These are phyloP conservation scores for Uromyces viciae-fabae DNA, from an alignment of 1,284 basidiomycete genomes.

Conservation along the genomic window DNA sequence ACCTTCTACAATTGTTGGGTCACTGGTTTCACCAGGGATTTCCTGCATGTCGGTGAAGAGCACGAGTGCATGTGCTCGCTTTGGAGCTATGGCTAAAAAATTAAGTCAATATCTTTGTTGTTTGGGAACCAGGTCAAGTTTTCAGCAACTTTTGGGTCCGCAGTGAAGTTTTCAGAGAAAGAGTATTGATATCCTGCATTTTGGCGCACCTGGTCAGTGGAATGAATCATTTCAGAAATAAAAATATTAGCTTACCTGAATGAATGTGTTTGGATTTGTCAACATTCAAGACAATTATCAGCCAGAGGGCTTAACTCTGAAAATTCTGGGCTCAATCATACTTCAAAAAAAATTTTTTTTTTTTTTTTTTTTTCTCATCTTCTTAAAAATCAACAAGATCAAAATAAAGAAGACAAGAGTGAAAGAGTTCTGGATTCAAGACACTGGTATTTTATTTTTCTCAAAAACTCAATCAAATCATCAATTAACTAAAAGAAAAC, in stretches of 20 bases:
- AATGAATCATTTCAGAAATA: too few species aligned
- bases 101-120: not conserved
- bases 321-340: too few species aligned
- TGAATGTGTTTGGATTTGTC: conserved; percentile 11
- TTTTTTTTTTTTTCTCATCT: too few species aligned
- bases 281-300: too few species aligned
- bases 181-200: not conserved
- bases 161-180: not conserved
- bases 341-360: too few species aligned
- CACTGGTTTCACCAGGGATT: not conserved
- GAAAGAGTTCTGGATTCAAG: too few species aligned
- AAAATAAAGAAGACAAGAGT: too few species aligned
- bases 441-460: too few species aligned
- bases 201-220: not conserved
- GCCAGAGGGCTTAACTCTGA: too few species aligned
- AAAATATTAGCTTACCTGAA: not conserved
- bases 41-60: conserved; percentile 4
- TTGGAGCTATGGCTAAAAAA: not conserved
- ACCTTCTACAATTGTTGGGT: not conserved
- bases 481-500: too few species aligned
- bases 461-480: too few species aligned
- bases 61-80: not conserved
- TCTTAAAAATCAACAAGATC: too few species aligned
- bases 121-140: not conserved
- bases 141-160: not conserved